Percentiles rank a stretch among this genome's conserved stretches.
These are phyloP conservation scores for Erodium trifolium DNA, from an alignment of 441 rosid genomes.

Conservation along the genomic window DNA sequence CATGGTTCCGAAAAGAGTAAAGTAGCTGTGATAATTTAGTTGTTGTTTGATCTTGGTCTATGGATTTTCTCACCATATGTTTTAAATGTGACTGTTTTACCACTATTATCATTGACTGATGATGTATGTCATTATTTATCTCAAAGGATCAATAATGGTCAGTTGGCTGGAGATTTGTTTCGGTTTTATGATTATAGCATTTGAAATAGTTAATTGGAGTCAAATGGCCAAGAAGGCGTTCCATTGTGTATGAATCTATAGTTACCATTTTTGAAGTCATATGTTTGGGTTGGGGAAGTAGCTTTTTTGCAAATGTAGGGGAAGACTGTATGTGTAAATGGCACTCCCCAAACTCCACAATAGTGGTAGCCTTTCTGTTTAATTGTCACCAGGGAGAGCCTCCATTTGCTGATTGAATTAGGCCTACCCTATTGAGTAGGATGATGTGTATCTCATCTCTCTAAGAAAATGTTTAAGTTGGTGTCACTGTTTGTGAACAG, in stretches of 20 bases:
- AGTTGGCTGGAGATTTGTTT: background rate
- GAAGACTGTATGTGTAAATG: background rate
- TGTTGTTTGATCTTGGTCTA: background rate
- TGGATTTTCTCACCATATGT: background rate
- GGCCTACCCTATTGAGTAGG: background rate
- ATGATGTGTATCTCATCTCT: background rate
- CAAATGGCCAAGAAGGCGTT: too few species aligned
- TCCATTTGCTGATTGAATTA: background rate
- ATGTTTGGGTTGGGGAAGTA: too few species aligned
- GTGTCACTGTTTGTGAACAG: conserved; percentile 30
- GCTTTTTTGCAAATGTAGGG: background rate
- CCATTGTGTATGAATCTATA: background rate
- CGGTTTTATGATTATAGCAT: background rate
- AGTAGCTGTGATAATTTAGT: background rate
- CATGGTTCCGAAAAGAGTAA: background rate
- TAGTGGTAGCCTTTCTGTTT: background rate
- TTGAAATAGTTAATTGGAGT: background rate
- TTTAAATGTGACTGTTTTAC: background rate
- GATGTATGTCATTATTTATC: background rate
- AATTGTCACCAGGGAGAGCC: background rate
- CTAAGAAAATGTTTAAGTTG: background rate
- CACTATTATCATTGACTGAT: background rate
- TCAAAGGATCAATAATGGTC: background rate
- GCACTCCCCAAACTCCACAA: background rate
- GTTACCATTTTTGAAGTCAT: background rate